Conservation (phyloP, 164 flowering plant species). For the Malania oleifera region DNA sequence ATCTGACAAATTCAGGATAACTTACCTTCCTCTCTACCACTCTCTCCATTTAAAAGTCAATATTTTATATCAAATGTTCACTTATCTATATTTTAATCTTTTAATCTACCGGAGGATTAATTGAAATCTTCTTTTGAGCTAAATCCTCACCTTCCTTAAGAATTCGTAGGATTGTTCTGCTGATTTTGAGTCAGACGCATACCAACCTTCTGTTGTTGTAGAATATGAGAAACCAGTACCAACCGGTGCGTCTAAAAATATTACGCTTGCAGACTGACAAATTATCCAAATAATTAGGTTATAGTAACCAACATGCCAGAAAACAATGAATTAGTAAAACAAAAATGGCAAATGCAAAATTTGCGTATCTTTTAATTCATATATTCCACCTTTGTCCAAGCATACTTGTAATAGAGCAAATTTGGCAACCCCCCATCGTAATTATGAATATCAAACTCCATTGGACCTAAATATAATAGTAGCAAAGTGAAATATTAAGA, state of each 20-base stretch:
- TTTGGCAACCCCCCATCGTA: conserved; percentile 19
- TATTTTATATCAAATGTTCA: too few species aligned
- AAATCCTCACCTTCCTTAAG: conserved; percentile 14
- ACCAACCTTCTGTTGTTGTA: conserved; percentile 2
- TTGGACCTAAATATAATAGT: conserved; percentile 19
- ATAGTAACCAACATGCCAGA: too few species aligned
- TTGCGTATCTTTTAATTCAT: too few species aligned
- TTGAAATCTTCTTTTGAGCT: too few species aligned
- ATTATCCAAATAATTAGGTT: background rate
- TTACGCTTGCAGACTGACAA: conserved; percentile 17
- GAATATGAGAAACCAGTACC: conserved; percentile 29
- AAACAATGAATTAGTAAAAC: background rate
- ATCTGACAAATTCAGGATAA: background rate
- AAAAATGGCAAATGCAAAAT: background rate
- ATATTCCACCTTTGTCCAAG: conserved; percentile 30
- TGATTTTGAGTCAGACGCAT: conserved; percentile 5
- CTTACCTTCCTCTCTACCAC: conserved; percentile 19
- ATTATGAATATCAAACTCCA: conserved; percentile 7
- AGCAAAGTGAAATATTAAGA: background rate
- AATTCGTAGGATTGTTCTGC: conserved; percentile 8
- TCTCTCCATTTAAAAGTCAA: too few species aligned
- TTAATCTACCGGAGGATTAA: too few species aligned
- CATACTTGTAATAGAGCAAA: conserved; percentile 11
- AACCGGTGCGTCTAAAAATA: conserved; percentile 26
- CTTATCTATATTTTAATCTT: too few species aligned